Evolutionary conservation across 2,329 filamentous ascomycete genomes (phyloP).

Genomic region (Verticillium albo-atrum): DNA sequence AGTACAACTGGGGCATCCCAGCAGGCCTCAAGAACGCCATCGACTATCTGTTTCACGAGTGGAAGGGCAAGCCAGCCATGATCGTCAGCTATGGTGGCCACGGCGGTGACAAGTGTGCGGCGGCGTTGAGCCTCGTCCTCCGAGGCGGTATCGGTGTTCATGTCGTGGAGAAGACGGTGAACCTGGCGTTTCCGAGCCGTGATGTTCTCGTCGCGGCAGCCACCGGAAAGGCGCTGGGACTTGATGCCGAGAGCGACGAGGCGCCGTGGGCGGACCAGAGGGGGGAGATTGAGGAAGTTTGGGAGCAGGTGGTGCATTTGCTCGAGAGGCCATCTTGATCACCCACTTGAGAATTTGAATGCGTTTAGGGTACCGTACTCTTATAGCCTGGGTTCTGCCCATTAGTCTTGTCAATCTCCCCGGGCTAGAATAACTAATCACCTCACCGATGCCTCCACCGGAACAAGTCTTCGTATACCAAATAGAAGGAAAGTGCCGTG

Average conservation of each 20-base stretch:
- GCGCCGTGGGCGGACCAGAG: background rate
- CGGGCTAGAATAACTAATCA: too few relatives aligned
- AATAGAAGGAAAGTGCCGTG: too few relatives aligned
- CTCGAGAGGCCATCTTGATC: too few relatives aligned
- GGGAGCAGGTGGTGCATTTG: background rate
- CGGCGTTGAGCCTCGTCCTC: background rate
- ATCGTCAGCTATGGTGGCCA: slow-evolving; percentile 50
- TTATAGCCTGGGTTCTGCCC: too few relatives aligned
- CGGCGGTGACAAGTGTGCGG: slow-evolving; percentile 25
- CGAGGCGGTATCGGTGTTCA: background rate
- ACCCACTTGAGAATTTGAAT: too few relatives aligned
- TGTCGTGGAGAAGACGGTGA: background rate
- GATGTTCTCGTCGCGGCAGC: background rate
- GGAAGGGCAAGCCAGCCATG: slow-evolving; percentile 47
- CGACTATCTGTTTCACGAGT: slow-evolving; percentile 57
- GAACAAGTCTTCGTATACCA: too few relatives aligned
- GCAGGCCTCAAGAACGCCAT: slow-evolving; percentile 57
- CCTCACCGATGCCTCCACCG: too few relatives aligned
- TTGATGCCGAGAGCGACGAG: background rate
- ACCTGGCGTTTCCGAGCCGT: background rate
- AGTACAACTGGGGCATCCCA: slow-evolving; percentile 54
- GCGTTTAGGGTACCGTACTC: too few relatives aligned
- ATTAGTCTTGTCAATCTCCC: too few relatives aligned
- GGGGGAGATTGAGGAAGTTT: background rate
- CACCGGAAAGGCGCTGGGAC: background rate